A percentile compares a stretch with the other conserved stretches of the same genome.
These are phyloP conservation scores for Globisporangium takayamanum DNA, from an alignment of 352 stramenopile genomes.

Conservation along the genomic window DNA sequence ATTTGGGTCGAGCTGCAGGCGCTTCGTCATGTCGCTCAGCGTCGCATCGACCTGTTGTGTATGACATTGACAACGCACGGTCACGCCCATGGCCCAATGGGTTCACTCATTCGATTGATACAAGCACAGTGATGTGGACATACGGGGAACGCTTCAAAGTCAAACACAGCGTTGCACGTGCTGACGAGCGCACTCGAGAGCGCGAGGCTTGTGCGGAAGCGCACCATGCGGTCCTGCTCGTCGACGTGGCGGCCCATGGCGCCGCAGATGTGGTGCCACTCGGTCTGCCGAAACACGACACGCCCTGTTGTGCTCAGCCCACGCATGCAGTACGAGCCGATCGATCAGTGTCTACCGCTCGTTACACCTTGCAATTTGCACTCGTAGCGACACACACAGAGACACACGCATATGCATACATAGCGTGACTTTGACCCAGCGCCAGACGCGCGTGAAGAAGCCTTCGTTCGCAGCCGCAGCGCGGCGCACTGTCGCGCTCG, in stretches of 20 bases:
- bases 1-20: constrained; percentile 37
- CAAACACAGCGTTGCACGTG: constrained; percentile 77
- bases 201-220: constrained; percentile 67
- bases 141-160: constrained; percentile 66
- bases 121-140: not conserved
- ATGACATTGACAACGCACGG: constrained; percentile 2
- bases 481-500: constrained; percentile 45
- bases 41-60: constrained; percentile 39
- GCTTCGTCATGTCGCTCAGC: constrained; percentile 48
- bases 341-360: not conserved
- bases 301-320: constrained; percentile 22
- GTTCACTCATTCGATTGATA: not conserved
- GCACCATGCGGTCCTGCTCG: constrained; percentile 54
- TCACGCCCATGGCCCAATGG: not conserved
- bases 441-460: constrained; percentile 51
- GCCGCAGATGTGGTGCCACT: constrained; percentile 65
- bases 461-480: constrained; percentile 49
- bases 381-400: constrained; percentile 13
- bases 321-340: not conserved
- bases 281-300: constrained; percentile 59
- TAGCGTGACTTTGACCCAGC: constrained; percentile 58
- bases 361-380: not conserved
- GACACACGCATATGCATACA: constrained; percentile 19
- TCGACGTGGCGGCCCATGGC: constrained; percentile 31
- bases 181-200: constrained; percentile 52